Conservation (phyloP, 352 stramenopile genomes). For the Phytophthora cactorum region DNA sequence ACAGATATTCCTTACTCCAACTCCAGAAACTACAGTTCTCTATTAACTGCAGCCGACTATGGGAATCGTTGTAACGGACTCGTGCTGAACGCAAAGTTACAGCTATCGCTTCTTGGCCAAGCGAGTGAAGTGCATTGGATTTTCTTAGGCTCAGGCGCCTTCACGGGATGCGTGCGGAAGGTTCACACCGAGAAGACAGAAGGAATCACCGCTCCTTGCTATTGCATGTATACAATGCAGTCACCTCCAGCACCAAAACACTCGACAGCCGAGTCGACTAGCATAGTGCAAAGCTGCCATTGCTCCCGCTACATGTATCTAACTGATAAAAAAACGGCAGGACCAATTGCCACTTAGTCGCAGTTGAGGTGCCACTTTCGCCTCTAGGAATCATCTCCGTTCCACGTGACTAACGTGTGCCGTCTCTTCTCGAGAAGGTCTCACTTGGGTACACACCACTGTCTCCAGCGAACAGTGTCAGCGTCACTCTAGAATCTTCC, state of each 20-base stretch:
- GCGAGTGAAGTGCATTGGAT: not conserved
- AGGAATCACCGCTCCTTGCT: not conserved
- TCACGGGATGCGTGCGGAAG: not conserved
- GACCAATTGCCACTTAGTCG: not conserved
- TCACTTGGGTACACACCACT: not conserved
- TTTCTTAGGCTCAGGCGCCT: not conserved
- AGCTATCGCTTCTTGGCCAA: not conserved
- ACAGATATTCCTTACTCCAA: too few relatives aligned
- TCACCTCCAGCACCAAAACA: too few relatives aligned
- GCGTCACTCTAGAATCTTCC: constrained; percentile 21
- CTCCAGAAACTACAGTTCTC: too few relatives aligned
- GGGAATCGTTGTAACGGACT: too few relatives aligned
- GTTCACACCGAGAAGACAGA: not conserved
- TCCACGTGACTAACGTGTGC: not conserved
- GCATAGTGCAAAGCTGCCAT: not conserved
- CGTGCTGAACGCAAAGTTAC: not conserved
- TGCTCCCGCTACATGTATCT: too few relatives aligned
- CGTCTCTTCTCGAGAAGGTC: not conserved
- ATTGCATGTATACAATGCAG: too few relatives aligned
- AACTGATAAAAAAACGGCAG: too few relatives aligned
- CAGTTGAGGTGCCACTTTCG: not conserved
- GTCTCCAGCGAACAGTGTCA: not conserved
- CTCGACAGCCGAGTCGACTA: too few relatives aligned
- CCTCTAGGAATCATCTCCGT: not conserved
- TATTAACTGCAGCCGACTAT: too few relatives aligned